Evolutionary conservation across 139 green algal species (phyloP), one percentile per base, ranked within the genome.

Genomic region (Micractinium sp.): DNA sequence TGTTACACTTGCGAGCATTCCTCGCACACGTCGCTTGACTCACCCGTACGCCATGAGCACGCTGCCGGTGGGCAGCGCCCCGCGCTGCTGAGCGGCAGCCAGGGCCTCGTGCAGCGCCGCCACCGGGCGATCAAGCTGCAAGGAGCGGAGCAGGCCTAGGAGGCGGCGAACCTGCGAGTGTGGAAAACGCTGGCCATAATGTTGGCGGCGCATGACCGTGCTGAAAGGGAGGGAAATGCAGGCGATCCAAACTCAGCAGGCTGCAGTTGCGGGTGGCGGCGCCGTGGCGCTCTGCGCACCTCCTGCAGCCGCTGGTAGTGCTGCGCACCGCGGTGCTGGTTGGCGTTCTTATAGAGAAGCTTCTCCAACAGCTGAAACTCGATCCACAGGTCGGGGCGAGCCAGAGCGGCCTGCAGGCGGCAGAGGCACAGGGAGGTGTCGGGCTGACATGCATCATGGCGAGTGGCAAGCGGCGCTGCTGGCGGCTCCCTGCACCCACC

Each of bases 311-410:
- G 69, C 20, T 91, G 85, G 36, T 94, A 92, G 84, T 95, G 89
- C 38, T 86, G 87, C 0, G 91, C 87, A 1, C 87, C 83, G 29
- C 91, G 86, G 90, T 96, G 94, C 88, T 97, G 95, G 85, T 92
- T 93, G n/a, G 87, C 85, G 76, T 95, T 96, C 82, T 97, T 97
- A 89, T 97, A 97, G 36, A 94, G 22, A 56, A 97, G 91, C 47
- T 92, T 87, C 3, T 94, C 86, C n/a, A 97, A 81, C 78, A 97
- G 88, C 23, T 60, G 19, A 9, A 63, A 18, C 41, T 90, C 87
- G 3, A 63, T 67, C 67, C 56, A 82, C 0, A 90, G 87, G 39
- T 87, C 80, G 18, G 87, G 80, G 22, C 67, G 63, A 0, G 47
- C 79, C 35, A 90, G 75, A 2, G 63, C 31, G 35, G 61, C 39